Evolutionary conservation across 345 rosid genomes (phyloP), one percentile per base, ranked within the genome.

Genomic region (Eucalyptus erythrocorys): DNA sequence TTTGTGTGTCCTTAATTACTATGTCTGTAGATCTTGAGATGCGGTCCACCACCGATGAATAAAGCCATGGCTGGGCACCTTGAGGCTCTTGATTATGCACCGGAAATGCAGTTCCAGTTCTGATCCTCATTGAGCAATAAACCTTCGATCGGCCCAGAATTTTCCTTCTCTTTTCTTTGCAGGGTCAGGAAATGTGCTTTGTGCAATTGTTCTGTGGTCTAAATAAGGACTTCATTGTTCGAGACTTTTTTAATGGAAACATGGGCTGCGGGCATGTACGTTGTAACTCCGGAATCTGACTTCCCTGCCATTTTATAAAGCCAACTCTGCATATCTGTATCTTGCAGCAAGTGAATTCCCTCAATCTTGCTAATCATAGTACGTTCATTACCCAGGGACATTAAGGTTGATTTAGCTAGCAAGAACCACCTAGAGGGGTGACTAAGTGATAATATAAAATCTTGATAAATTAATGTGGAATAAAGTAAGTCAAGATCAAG

Each of bases 11-110:
- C 34, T 68, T 51, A 27, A 11, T 48, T 11, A 24, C 59, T 13
- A 21, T 48, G 19, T 87, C 27, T 92, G 88, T 93, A 98, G 99
- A 90, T 98, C 87, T 93, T 98, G 89, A 95, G 98, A 92, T 97
- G 99, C 37, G 99, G 99, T 27, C 98, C 99, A 6, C 98, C 99
- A 40, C 99, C 98, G 1, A 98, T 96, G 99, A 98, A 98, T 97
- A 96, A 94, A 92, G 99, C 99, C 93, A 96, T 97, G 98, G 97
- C 95, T 43, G 96, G 91, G 64, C 97, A 97, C 91, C 95, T 98
- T 66, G 99, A 98, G 4, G 95, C 93, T 88, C 94, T 98, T 42
- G 98, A 91, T 30, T 98, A 98, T 88, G 22, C 95, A 17, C 88
- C 97, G n/a, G 99, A 95, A 88, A 98, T 97, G 99, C 96, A 91